These are phyloP conservation scores for Xylariaceae sp. DNA, from an alignment of 2,329 filamentous ascomycete genomes.

Conservation along the genomic window DNA sequence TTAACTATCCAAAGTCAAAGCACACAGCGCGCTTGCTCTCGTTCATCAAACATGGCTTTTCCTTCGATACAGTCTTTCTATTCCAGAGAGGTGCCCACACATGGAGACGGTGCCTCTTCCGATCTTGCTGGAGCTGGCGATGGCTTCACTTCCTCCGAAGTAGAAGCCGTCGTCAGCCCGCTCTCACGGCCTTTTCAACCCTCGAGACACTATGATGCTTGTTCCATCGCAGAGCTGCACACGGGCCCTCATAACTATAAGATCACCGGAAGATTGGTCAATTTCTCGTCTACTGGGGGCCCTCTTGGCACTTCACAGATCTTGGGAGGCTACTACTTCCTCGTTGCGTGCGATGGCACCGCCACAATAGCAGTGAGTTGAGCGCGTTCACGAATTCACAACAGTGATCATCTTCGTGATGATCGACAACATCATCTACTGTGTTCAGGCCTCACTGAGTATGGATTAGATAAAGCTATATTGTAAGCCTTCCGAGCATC, in stretches of 20 bases:
- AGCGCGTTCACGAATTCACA: not conserved
- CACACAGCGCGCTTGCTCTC: too few relatives aligned
- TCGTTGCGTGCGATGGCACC: constrained; percentile 52
- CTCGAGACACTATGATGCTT: constrained; percentile 41
- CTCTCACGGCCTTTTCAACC: constrained; percentile 38
- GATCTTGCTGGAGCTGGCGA: constrained; percentile 34
- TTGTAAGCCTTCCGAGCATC: constrained; percentile 37
- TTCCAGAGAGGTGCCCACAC: constrained; percentile 24
- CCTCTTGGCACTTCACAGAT: constrained; percentile 37
- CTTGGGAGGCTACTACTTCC: constrained; percentile 44
- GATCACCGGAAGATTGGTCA: constrained; percentile 52
- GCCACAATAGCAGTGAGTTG: constrained; percentile 46
- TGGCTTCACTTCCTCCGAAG: constrained; percentile 48
- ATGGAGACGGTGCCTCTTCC: constrained; percentile 10
- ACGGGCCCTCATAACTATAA: constrained; percentile 46
- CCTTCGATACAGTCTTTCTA: constrained; percentile 36
- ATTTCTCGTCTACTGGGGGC: constrained; percentile 42
- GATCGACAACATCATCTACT: not conserved
- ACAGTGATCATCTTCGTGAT: not conserved
- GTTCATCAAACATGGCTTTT: constrained; percentile 17
- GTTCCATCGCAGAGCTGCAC: constrained; percentile 42
- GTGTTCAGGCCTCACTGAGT: not conserved
- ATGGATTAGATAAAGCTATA: constrained; percentile 46
- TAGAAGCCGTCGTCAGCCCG: constrained; percentile 37
- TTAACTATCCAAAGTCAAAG: not conserved